Evolutionary conservation across 139 green algal genomes (phyloP).

Genomic region (Astrephomene gubernaculifera): DNA sequence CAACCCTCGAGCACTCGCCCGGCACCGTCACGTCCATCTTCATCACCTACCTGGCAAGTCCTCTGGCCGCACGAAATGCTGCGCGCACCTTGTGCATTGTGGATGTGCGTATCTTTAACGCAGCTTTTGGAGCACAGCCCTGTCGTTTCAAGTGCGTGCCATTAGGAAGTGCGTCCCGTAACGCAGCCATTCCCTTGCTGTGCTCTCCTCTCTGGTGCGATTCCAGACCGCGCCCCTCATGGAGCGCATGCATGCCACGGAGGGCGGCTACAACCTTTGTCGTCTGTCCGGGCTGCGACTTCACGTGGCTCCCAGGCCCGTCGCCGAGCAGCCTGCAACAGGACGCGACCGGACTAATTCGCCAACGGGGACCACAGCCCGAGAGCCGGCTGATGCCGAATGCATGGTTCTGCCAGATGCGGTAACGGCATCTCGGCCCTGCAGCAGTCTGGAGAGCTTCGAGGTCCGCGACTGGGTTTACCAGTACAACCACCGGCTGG

Average conservation of each 20-base stretch:
- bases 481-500: slow-evolving; percentile 73
- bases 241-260: slow-evolving; percentile 64
- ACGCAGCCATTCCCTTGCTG: too few species aligned
- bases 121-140: too few species aligned
- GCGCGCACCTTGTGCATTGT: too few species aligned
- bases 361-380: background rate
- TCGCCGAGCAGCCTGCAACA: background rate
- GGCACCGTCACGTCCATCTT: slow-evolving; percentile 52
- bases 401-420: too few species aligned
- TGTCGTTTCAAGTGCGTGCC: too few species aligned
- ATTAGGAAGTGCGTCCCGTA: too few species aligned
- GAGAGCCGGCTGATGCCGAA: too few species aligned
- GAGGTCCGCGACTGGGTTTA: slow-evolving; percentile 35
- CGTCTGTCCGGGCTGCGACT: slow-evolving; percentile 56
- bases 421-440: background rate
- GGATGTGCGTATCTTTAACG: too few species aligned
- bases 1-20: slow-evolving; percentile 67
- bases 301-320: slow-evolving; percentile 45
- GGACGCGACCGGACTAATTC: background rate
- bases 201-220: too few species aligned
- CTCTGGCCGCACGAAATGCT: too few species aligned
- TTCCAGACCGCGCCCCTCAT: slow-evolving; percentile 41
- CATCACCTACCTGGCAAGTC: slow-evolving; percentile 38
- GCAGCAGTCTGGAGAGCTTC: background rate
- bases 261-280: slow-evolving; percentile 68